Evolutionary conservation across 1,284 basidiomycete species (phyloP), one percentile per base, ranked within the genome.

Genomic region (Melampsora larici-populina): DNA sequence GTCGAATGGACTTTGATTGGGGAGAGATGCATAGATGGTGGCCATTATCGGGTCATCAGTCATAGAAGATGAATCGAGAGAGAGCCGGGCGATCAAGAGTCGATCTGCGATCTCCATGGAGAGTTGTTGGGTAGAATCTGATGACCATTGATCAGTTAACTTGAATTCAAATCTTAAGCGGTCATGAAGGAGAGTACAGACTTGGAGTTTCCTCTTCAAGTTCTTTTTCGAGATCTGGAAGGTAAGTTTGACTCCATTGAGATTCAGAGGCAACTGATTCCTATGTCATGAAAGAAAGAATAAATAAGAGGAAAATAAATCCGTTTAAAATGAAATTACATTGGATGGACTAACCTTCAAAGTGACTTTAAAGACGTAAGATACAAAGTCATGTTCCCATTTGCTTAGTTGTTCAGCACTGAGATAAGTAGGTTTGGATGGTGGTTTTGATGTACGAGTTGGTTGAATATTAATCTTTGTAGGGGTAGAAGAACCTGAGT

Each of bases 11-110:
- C 94, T 95, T 84, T 94, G 89, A 70, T 90, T 85, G 17, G 89
- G 82, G 2, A 93, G 92, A 31, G 97, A 85, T 31, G 91, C 91
- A 1, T 91, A 90, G 8, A 96, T 89, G 0, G 90, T 87, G n/a
- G 21, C 92, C 81, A 89, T 90, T 67, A 95, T 92, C 4, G 91
- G 85, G 82, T 97, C 93, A 81, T 94, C 91, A 43, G 89, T 89
- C 88, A 91, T 90, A 31, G 86, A 83, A 51, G 87, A 85, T 0
- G 92, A 89, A 82, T 96, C 89, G 26, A 97, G 85, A 68, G 94
- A 93, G 2, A 99, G 88, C 40, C 96, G 87, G 5, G 93, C 88
- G 79, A 98, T 94, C 77, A 99, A 86, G 8, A 96, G 85, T 36
- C 92, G 88, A 84, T 96, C 94, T 33, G 89, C 86, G 67, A 91